Base-by-base conservation (phyloP, 805 yeast genomes). In the Yamadazyma akitaensis region DNA sequence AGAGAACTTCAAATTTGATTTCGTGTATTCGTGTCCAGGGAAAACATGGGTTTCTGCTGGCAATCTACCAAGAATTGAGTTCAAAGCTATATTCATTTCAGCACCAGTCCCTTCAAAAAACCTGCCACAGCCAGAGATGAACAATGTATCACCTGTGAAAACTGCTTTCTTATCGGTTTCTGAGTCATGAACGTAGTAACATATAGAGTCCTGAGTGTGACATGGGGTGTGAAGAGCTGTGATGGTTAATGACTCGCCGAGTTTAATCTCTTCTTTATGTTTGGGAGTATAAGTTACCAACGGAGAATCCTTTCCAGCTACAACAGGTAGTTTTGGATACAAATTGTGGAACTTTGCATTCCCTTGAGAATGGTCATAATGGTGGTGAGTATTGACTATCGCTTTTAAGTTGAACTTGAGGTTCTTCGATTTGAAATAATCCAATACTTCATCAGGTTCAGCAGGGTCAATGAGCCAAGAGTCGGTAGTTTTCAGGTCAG, bases 1-100 rank as follows among this genome's bases (percentile, higher is more conserved):
- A 16, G 94, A 88, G 63, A 94, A 94, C 53, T 76, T 79, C 18
- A 86, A 84, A 62, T 94, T 92, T 21, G 87, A 75, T 55, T 74
- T 77, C 5, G 99, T 94, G 68, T 94, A 94, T 68, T 94, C 99
- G 65, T 94, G 99, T 2, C 99, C 99, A 2, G 97, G 92, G 60
- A 81, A 92, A 2, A 91, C 90, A 33, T 65, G 63, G 0, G 97
- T 89, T 9, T 81, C 84, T 17, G 68, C 65, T 0, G 96, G 91
- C 43, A 92, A 72, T 24, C 59, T 56, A 2, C 76, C 85, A 49
- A 94, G 71, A 10, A 76, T 67, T 16, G 69, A 63, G 55, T 80
- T 82, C 57, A 94, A 73, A 0, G 96, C 78, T 1, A 55, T 51
- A 54, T 84, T 78, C 99, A 94, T 94, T 60, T 94, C 85, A 34